A percentile compares a stretch with the other conserved stretches of the same genome.
phyloP scores from a whole-genome alignment of 2,329 filamentous ascomycete genomes.

The Blastomyces percursus region DNA sequence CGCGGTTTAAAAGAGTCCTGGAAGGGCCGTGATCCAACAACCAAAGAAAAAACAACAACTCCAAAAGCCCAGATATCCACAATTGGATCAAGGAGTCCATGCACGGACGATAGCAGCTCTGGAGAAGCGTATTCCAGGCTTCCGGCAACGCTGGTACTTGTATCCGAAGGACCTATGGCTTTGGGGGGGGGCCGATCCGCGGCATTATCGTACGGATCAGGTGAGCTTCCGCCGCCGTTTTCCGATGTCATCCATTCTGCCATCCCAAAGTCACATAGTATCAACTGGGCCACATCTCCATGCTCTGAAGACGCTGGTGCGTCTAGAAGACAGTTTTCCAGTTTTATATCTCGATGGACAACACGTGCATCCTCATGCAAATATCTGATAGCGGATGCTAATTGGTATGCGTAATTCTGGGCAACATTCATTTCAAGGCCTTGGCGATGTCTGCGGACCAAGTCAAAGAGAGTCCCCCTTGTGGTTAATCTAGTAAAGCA shows the following conservation, averaged over 20 bases:
- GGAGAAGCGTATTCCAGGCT: slow-evolving; percentile 47
- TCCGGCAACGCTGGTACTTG: slow-evolving; percentile 48
- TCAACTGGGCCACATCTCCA: slow-evolving; percentile 38
- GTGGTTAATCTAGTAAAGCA: slow-evolving; percentile 55
- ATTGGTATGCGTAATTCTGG: slow-evolving; percentile 51
- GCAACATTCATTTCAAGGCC: slow-evolving; percentile 44
- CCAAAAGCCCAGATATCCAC: slow-evolving; percentile 60
- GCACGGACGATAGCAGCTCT: slow-evolving; percentile 33
- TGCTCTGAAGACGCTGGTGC: slow-evolving; percentile 39
- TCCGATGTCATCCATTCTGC: slow-evolving; percentile 54
- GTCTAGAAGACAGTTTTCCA: slow-evolving; percentile 53
- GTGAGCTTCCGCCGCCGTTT: slow-evolving; percentile 37
- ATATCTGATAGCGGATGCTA: slow-evolving; percentile 54
- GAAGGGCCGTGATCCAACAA: slow-evolving; percentile 53
- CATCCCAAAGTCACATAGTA: slow-evolving; percentile 59
- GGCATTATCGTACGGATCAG: slow-evolving; percentile 39
- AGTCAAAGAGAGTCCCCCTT: slow-evolving; percentile 54
- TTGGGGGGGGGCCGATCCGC: slow-evolving; percentile 38
- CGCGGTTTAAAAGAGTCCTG: slow-evolving; percentile 49
- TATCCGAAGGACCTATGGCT: slow-evolving; percentile 45
- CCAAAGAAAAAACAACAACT: slow-evolving; percentile 50
- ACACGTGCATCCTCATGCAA: slow-evolving; percentile 56
- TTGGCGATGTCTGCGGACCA: slow-evolving; percentile 46
- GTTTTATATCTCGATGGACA: slow-evolving; percentile 57
- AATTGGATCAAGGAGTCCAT: slow-evolving; percentile 37